These are phyloP conservation scores for Hymenochaete sp. DNA, from an alignment of 1,284 basidiomycete species.

Conservation along the genomic window DNA sequence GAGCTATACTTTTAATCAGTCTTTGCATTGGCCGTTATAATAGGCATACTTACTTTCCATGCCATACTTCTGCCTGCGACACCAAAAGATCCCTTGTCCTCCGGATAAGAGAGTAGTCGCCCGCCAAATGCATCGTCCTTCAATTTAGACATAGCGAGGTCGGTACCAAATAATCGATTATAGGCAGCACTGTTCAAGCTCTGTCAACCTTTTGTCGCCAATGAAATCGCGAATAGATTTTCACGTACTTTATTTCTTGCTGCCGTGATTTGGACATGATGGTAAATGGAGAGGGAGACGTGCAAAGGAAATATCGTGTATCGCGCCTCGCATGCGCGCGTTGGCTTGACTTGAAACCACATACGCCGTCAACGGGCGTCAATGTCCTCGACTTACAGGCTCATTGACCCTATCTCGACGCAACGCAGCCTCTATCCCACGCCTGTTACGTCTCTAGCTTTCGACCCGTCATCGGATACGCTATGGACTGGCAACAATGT, in stretches of 20 bases:
- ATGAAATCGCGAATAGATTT: no score
- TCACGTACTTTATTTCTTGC: slow-evolving; percentile 12
- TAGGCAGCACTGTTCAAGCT: slow-evolving; percentile 43
- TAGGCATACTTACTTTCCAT: slow-evolving; percentile 53
- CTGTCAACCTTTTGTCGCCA: no score
- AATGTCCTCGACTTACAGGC: slow-evolving; percentile 35
- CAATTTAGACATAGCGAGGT: slow-evolving; percentile 48
- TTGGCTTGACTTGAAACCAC: not conserved
- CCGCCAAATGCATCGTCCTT: slow-evolving; percentile 56
- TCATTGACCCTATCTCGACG: slow-evolving; percentile 30
- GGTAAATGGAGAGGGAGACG: no score
- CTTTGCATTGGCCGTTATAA: not conserved
- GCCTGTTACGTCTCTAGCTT: slow-evolving; percentile 65
- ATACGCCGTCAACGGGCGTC: slow-evolving; percentile 1
- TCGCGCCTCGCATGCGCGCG: not conserved
- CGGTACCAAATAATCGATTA: slow-evolving; percentile 49
- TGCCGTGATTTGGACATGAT: no score
- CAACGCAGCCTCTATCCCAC: slow-evolving; percentile 36
- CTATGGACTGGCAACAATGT: slow-evolving; percentile 79
- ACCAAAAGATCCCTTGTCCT: slow-evolving; percentile 30
- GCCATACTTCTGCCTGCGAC: slow-evolving; percentile 62
- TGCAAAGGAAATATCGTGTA: no score
- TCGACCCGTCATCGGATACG: slow-evolving; percentile 86
- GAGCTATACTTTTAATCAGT: slow-evolving; percentile 7
- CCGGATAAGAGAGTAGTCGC: slow-evolving; percentile 39